Base-by-base conservation (phyloP, 441 rosid genomes). In the Flueggea neowawraea region DNA sequence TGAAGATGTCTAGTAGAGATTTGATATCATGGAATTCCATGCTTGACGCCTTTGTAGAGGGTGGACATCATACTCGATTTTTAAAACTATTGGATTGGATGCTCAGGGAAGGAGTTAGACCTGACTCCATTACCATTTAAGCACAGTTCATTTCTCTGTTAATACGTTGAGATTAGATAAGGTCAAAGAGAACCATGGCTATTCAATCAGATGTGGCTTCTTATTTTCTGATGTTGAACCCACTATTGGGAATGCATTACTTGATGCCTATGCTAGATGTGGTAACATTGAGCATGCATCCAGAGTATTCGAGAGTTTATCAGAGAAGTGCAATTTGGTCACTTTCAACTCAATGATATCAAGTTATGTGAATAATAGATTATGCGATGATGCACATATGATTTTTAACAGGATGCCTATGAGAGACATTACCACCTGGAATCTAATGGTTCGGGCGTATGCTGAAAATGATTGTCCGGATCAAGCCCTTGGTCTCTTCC, bases 11-110 rank as follows among this genome's bases (percentile, higher is more conserved):
- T 58, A 58, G 59, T 67, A 85, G 77, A 78, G 96, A 91, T 72
- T 16, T 89, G 70, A 83, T 91, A 75, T 89, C 96, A 57, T 91
- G 97, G 97, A 91, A 91, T 79, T 75, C 88, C 17, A 68, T 91
- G 69, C 94, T 91, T 62, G 89, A 84, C 74, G 79, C 87, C 60
- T 77, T 82, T 45, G 71, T 70, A 14, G 79, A 71, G 57, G 67
- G 69, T 59, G 71, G 64, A 55, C 62, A 60, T 56, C 70, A 67
- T 68, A 62, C 68, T 55, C 70, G 15, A 68, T 87, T 87, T 80
- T 51, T 74, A 54, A 65, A 72, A 65, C 73, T 82, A 66, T 73
- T 87, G 57, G 75, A 58, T 47, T 68, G 66, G 68, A 82, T 89
- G 82, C 66, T 75, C 63, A 31, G 33, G 62, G 91, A 81, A 76